Percentiles rank a stretch among this genome's conserved stretches.
phyloP scores from a whole-genome alignment of 768 basidiomycete species.

The Psilocybe sp. region DNA sequence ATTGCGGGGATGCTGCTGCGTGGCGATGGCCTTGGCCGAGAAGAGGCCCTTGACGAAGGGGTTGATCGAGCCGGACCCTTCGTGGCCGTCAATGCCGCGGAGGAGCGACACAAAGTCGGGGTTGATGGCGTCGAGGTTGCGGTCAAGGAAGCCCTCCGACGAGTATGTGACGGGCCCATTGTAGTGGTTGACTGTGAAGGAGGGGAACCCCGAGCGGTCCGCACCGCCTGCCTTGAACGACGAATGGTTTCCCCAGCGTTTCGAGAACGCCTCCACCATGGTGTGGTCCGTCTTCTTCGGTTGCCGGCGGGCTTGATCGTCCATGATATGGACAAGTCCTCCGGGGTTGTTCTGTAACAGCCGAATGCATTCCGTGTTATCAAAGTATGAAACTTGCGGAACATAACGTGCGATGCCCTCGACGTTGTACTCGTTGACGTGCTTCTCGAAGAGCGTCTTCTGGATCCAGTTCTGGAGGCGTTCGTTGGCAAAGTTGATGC shows the following conservation, averaged over 20 bases:
- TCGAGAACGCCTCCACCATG: conserved; percentile 92
- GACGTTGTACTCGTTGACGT: conserved; percentile 77
- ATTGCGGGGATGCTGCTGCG: conserved; percentile 86
- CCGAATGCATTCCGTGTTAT: conserved; percentile 87
- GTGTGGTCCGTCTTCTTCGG: conserved; percentile 91
- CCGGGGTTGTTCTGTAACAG: conserved; percentile 85
- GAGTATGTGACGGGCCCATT: conserved; percentile 92
- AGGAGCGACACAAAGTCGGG: conserved; percentile 92
- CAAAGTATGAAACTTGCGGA: conserved; percentile 76
- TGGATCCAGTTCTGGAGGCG: conserved; percentile 83
- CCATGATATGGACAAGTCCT: conserved; percentile 95
- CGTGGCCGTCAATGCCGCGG: conserved; percentile 64
- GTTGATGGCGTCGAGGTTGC: conserved; percentile 86
- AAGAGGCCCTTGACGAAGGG: conserved; percentile 92
- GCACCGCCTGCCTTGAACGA: conserved; percentile 81
- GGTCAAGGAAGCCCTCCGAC: conserved; percentile 83
- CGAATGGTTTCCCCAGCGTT: conserved; percentile 92
- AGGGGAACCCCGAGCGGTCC: conserved; percentile 76
- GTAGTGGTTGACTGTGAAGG: conserved; percentile 91
- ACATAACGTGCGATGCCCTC: conserved; percentile 76
- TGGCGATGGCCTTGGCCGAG: conserved; percentile 84
- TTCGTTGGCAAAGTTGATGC: conserved; percentile 96
- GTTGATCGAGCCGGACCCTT: conserved; percentile 79
- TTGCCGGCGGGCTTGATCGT: conserved; percentile 85
- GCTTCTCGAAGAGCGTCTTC: conserved; percentile 74